Percentiles rank a stretch among this genome's conserved stretches.
phyloP scores from a whole-genome alignment of 257 asterid species.

The Leonotis leonurus region DNA sequence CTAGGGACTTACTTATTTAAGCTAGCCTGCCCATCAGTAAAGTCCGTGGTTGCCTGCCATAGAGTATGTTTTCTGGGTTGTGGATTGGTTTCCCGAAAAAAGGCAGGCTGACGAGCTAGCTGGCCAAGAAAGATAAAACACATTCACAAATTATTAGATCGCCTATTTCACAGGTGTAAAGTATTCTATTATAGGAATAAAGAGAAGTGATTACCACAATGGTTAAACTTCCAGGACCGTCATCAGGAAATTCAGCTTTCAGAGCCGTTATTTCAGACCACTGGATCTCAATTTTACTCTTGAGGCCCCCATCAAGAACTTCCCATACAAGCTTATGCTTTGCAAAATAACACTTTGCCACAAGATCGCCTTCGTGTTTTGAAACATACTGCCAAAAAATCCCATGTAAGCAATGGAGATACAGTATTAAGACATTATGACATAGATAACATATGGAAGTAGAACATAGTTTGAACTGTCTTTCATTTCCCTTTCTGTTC shows the following conservation, averaged over 20 bases:
- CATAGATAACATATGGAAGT: not conserved
- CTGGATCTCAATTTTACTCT: conserved; percentile 83
- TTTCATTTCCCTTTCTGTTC: not conserved
- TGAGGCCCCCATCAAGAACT: conserved; percentile 75
- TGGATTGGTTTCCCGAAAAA: conserved; percentile 73
- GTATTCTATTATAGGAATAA: not conserved
- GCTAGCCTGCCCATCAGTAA: conserved; percentile 84
- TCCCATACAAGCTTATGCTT: conserved; percentile 95
- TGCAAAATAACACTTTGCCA: conserved; percentile 86
- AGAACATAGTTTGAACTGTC: not conserved
- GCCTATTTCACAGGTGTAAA: not conserved
- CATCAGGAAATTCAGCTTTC: conserved; percentile 60
- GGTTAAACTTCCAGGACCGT: conserved; percentile 49
- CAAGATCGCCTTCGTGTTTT: conserved; percentile 77
- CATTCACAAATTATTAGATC: not conserved
- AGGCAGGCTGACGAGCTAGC: conserved; percentile 68
- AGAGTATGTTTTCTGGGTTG: conserved; percentile 88
- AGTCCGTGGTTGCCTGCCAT: conserved; percentile 74
- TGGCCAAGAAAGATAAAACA: conserved; percentile 20
- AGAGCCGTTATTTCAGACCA: conserved; percentile 74
- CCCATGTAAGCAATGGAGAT: conserved; percentile 6
- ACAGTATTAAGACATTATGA: not conserved
- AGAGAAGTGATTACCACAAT: conserved; percentile 47
- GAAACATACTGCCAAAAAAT: conserved; percentile 63
- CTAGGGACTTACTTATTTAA: conserved; percentile 37